A percentile compares a stretch with the other conserved stretches of the same genome.
Evolutionary conservation across 805 yeast genomes (phyloP).

Genomic region (Saccharomycopsis sp.): DNA sequence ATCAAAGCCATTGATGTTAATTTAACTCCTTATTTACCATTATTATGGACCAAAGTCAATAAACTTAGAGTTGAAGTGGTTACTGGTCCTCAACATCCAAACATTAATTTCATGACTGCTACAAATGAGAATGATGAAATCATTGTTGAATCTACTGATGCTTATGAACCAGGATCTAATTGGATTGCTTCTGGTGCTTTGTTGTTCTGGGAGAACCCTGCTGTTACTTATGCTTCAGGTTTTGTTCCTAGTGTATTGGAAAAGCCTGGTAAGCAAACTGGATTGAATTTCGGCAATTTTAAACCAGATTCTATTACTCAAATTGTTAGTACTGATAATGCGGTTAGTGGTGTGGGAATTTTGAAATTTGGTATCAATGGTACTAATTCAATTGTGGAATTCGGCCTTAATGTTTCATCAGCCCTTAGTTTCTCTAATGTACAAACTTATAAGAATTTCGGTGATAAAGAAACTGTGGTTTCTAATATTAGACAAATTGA

Average conservation of each 20-base stretch:
- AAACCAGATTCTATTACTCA: constrained; percentile 8
- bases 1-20: constrained; percentile 62
- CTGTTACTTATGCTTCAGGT: constrained; percentile 6
- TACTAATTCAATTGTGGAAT: neutral
- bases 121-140: neutral
- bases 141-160: neutral
- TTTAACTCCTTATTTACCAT: constrained; percentile 57
- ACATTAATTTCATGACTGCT: neutral
- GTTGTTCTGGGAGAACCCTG: constrained; percentile 14
- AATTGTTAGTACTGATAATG: constrained; percentile 5
- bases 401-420: constrained; percentile 4
- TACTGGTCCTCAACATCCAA: constrained; percentile 34
- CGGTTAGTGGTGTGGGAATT: constrained; percentile 1
- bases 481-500: constrained; percentile 1
- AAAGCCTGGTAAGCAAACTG: constrained; percentile 2
- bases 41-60: constrained; percentile 38
- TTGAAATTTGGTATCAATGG: neutral
- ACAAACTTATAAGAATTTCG: constrained; percentile 26
- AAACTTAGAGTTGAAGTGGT: constrained; percentile 39
- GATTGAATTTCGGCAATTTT: constrained; percentile 6
- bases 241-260: neutral
- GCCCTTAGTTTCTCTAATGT: constrained; percentile 24
- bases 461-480: constrained; percentile 26
- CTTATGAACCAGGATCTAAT: constrained; percentile 19
- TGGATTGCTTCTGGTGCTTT: constrained; percentile 21